phyloP scores from a whole-genome alignment of 495 filamentous ascomycete species.

The Terfezia boudieri region DNA sequence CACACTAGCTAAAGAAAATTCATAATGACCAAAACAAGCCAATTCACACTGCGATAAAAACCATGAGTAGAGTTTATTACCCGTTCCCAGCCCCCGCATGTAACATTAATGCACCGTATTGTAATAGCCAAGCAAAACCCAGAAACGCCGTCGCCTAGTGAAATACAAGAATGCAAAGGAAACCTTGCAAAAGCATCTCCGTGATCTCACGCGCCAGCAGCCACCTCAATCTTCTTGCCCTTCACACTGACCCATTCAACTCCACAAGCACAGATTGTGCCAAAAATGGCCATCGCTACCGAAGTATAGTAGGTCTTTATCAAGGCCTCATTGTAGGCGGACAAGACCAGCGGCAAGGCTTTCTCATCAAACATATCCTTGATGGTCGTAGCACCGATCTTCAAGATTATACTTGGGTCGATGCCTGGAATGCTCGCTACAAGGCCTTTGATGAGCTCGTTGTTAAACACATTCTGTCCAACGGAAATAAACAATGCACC shows the following conservation, averaged over 20 bases:
- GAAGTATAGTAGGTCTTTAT: constrained; percentile 45
- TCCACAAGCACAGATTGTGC: constrained; percentile 35
- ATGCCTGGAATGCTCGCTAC: constrained; percentile 27
- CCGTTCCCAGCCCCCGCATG: too few species aligned
- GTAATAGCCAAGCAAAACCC: too few species aligned
- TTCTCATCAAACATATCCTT: constrained; percentile 26
- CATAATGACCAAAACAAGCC: too few species aligned
- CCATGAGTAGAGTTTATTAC: too few species aligned
- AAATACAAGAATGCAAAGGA: too few species aligned
- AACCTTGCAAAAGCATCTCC: too few species aligned
- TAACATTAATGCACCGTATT: too few species aligned
- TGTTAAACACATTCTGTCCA: constrained; percentile 56
- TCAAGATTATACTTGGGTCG: constrained; percentile 28
- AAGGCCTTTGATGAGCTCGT: constrained; percentile 39
- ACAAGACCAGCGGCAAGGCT: constrained; percentile 31
- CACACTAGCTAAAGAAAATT: too few species aligned
- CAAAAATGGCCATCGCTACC: constrained; percentile 37
- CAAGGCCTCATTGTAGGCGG: constrained; percentile 50
- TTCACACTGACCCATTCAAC: constrained; percentile 71
- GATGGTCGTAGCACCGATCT: constrained; percentile 46
- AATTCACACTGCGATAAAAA: too few species aligned
- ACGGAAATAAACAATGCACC: constrained; percentile 55
- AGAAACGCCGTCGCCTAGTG: too few species aligned
- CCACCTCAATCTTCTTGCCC: constrained; percentile 53
- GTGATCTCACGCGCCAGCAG: constrained; percentile 8